phyloP scores from a whole-genome alignment of 2,329 filamentous ascomycete genomes.

The Colletotrichum destructivum region DNA sequence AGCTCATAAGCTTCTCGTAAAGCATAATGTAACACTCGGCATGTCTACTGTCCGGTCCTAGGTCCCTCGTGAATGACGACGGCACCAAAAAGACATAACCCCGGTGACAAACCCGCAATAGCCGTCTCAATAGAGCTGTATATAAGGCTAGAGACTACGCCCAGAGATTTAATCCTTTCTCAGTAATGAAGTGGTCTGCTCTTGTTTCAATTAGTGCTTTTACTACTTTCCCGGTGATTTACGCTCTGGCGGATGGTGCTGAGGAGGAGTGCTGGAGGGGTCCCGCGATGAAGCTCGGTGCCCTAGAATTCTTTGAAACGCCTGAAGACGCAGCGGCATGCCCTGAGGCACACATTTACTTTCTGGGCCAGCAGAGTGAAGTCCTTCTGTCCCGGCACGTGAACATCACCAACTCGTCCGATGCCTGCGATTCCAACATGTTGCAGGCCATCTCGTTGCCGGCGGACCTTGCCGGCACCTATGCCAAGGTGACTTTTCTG shows the following conservation, averaged over 20 bases:
- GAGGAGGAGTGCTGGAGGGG: slow-evolving; percentile 12
- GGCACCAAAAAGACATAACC: neutral
- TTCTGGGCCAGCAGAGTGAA: slow-evolving; percentile 1
- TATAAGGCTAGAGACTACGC: neutral
- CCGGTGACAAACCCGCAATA: neutral
- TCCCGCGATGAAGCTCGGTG: neutral
- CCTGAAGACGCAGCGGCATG: slow-evolving; percentile 3
- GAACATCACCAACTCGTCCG: slow-evolving; percentile 8
- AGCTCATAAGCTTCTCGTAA: neutral
- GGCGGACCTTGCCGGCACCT: neutral
- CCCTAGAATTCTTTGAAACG: slow-evolving; percentile 8
- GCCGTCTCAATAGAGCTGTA: neutral
- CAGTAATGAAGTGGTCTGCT: slow-evolving; percentile 3
- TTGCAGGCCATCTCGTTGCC: slow-evolving; percentile 5
- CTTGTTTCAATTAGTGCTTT: slow-evolving; percentile 1
- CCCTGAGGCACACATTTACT: slow-evolving; percentile 9
- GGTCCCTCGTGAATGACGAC: neutral
- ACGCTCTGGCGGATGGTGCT: neutral
- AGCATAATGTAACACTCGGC: neutral
- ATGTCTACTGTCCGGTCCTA: neutral
- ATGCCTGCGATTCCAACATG: slow-evolving; percentile 1
- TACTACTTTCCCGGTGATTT: neutral
- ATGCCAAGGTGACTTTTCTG: slow-evolving; percentile 3
- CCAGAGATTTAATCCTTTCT: neutral
- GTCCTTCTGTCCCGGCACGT: slow-evolving; percentile 6